Evolutionary conservation across 2,329 filamentous ascomycete species (phyloP), one percentile per base, ranked within the genome.

Genomic region (Aaosphaeria arxii): DNA sequence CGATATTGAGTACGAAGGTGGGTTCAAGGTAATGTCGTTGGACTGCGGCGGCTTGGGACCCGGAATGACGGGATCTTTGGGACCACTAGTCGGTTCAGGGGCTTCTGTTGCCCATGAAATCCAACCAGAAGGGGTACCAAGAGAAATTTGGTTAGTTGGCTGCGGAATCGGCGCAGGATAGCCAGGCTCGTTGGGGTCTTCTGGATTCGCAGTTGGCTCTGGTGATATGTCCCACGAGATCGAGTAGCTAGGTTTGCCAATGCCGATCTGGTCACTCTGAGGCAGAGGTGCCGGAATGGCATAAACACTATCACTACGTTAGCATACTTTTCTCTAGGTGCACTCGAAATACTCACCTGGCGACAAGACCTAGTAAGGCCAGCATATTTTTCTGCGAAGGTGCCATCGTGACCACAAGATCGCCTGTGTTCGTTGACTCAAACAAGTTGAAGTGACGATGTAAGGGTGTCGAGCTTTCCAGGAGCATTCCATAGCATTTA

Each of bases 341-440:
- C 17, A 24, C 17, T 3, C 17, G 17, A 24, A 32, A 39, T 31
- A 50, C 56, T 29, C 38, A 66, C 64, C 62, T 58, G 24, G 55
- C 50, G 42, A 59, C 44, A 29, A 67, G 53, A 24, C 57, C 54
- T 30, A 67, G 55, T 49, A 67, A 51, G 33, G 53, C 58, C 35
- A 65, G 44, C 42, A 63, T 50, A 38, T 52, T 56, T 17, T 52
- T 56, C 45, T 55, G 54, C 49, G 58, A 53, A 52, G 56, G 56
- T 43, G 55, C 54, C 63, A 67, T 67, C 32, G 43, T 53, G 28
- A 30, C 31, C 17, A 31, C 28, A 43, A 11, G 9, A 42, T 45
- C 31, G 39, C 44, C 33, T 11, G 13, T 36, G 33, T 11, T 11
- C 33, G 2, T 9, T 9, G 33, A 36, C 33, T 24, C 17, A 13